phyloP scores from a whole-genome alignment of 495 filamentous ascomycete species.

The Aspergillus homomorphus region DNA sequence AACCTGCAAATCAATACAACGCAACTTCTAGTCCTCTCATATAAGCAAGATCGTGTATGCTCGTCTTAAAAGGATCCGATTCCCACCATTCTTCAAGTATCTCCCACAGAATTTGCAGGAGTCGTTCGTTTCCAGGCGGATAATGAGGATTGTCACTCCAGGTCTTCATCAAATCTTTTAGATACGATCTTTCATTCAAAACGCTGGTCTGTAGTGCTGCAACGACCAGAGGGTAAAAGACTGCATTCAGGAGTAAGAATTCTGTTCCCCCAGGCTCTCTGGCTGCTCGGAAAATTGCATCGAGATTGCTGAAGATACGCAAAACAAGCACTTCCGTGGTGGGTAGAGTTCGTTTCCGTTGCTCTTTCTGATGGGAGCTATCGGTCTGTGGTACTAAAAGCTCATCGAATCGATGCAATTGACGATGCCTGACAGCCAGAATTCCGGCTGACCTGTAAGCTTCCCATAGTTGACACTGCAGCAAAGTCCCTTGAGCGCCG shows the following conservation, averaged over 20 bases:
- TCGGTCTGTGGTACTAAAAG: not conserved
- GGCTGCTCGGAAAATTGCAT: conserved; percentile 26
- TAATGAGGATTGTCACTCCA: conserved; percentile 1
- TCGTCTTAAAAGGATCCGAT: conserved; percentile 12
- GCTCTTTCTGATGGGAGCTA: not conserved
- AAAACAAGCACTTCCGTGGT: conserved; percentile 22
- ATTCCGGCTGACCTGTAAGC: conserved; percentile 35
- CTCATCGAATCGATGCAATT: not conserved
- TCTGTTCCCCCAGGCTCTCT: conserved; percentile 14
- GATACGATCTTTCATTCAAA: conserved; percentile 19
- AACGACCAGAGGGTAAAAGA: conserved; percentile 28
- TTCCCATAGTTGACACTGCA: conserved; percentile 38
- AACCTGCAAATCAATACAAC: conserved; percentile 18
- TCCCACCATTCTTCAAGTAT: conserved; percentile 35
- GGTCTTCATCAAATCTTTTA: conserved; percentile 19
- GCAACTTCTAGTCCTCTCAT: conserved; percentile 29
- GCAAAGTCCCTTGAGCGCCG: conserved; percentile 26
- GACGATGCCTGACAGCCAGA: conserved; percentile 17
- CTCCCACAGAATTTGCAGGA: conserved; percentile 19
- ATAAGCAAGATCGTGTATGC: conserved; percentile 27
- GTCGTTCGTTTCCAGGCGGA: not conserved
- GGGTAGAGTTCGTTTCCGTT: conserved; percentile 10
- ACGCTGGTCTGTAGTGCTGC: conserved; percentile 26
- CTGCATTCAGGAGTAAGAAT: conserved; percentile 29
- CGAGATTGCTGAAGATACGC: conserved; percentile 31